phyloP scores from a whole-genome alignment of 2,329 filamentous ascomycete species.

The Chaetomium strumarium region DNA sequence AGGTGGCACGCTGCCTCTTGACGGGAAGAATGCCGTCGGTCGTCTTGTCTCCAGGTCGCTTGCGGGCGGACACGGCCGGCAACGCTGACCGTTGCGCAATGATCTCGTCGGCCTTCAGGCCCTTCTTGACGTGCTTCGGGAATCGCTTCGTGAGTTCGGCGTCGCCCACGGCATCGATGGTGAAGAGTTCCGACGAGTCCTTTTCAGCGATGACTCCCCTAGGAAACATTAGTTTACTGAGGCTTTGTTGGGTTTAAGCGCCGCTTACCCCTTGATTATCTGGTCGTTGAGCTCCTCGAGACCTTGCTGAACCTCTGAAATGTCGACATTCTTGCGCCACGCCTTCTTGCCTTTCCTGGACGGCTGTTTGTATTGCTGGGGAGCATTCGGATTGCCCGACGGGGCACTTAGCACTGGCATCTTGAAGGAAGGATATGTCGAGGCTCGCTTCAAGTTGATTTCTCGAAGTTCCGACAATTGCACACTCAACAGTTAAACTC shows the following conservation, averaged over 20 bases:
- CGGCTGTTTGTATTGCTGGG: conserved; percentile 77
- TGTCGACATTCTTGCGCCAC: conserved; percentile 97
- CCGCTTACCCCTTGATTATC: conserved; percentile 74
- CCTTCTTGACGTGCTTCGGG: conserved; percentile 57
- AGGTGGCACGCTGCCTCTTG: conserved; percentile 73
- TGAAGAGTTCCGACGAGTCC: conserved; percentile 75
- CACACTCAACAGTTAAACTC: too few species aligned
- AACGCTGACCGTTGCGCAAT: conserved; percentile 77
- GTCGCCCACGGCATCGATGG: conserved; percentile 71
- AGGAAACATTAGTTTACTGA: conserved; percentile 13
- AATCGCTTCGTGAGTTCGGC: conserved; percentile 44
- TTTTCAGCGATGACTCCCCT: conserved; percentile 86
- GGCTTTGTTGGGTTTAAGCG: not conserved
- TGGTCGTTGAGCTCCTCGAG: conserved; percentile 81
- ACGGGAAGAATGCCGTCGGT: conserved; percentile 66
- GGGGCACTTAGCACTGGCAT: conserved; percentile 51
- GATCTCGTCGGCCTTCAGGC: conserved; percentile 86
- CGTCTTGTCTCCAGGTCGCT: conserved; percentile 64
- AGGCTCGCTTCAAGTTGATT: not conserved
- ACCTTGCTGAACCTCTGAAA: conserved; percentile 77
- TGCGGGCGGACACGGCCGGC: conserved; percentile 70
- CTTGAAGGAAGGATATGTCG: not conserved
- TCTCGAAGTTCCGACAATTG: too few species aligned
- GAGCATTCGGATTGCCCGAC: conserved; percentile 52
- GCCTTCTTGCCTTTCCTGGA: conserved; percentile 98